Percentiles rank a stretch among this genome's conserved stretches.
Evolutionary conservation across 2,329 filamentous ascomycete species (phyloP).

Genomic region (Fusarium hainanense): DNA sequence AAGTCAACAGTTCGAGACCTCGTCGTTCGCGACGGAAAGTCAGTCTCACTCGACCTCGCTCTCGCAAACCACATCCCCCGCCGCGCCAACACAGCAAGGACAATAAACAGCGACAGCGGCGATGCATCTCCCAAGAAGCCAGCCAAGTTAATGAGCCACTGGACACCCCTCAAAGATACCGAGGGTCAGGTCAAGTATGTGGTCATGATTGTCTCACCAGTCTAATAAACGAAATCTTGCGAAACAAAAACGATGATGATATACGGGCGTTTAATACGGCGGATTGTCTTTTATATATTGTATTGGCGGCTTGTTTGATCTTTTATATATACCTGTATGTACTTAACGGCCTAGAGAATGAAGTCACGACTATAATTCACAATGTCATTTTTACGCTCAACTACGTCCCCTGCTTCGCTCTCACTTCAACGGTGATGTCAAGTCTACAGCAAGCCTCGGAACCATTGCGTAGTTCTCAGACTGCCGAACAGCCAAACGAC

Average conservation of each 20-base stretch:
- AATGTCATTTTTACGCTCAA: background rate
- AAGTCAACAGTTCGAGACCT: slow-evolving; percentile 57
- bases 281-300: slow-evolving; percentile 11
- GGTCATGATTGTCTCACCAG: slow-evolving; percentile 38
- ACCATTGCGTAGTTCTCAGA: too few relatives aligned
- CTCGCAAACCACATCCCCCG: slow-evolving; percentile 45
- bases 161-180: slow-evolving; percentile 44
- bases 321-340: slow-evolving; percentile 36
- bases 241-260: slow-evolving; percentile 1
- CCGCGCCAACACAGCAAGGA: slow-evolving; percentile 39
- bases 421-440: background rate
- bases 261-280: background rate
- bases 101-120: slow-evolving; percentile 24
- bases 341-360: slow-evolving; percentile 36
- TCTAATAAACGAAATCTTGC: background rate
- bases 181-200: slow-evolving; percentile 45
- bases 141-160: slow-evolving; percentile 46
- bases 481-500: too few relatives aligned
- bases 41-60: slow-evolving; percentile 49
- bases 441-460: background rate
- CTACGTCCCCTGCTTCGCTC: background rate
- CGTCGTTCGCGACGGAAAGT: slow-evolving; percentile 51
- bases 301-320: slow-evolving; percentile 12
- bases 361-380: slow-evolving; percentile 31
- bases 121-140: slow-evolving; percentile 35